A percentile compares a stretch with the other conserved stretches of the same genome.
These are phyloP conservation scores for Aspergillus ochraceoroseus DNA, from an alignment of 2,329 filamentous ascomycete genomes.

Conservation along the genomic window DNA sequence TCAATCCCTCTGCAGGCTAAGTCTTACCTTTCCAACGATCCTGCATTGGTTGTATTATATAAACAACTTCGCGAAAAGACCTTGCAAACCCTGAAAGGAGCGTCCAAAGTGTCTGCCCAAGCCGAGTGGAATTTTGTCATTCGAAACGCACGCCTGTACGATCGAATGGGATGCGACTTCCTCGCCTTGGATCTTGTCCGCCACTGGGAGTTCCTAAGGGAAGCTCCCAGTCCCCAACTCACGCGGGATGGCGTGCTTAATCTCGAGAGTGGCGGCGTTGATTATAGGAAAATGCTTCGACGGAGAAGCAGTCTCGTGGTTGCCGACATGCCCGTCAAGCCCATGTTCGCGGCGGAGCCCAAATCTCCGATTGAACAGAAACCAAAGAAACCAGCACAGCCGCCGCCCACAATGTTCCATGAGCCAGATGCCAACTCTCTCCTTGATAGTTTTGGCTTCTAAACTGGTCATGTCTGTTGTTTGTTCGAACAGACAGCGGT, in stretches of 20 bases:
- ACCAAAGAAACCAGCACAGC: slow-evolving; percentile 47
- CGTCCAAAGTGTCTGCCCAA: slow-evolving; percentile 69
- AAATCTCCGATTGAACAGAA: slow-evolving; percentile 31
- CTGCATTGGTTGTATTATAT: slow-evolving; percentile 81
- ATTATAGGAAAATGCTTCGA: slow-evolving; percentile 64
- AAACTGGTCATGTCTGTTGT: neutral
- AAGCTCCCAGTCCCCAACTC: slow-evolving; percentile 21
- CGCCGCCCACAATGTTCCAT: slow-evolving; percentile 72
- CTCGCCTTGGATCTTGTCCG: slow-evolving; percentile 72
- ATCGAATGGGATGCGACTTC: slow-evolving; percentile 88
- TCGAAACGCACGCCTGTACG: slow-evolving; percentile 77
- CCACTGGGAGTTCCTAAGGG: slow-evolving; percentile 49
- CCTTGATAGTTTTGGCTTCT: slow-evolving; percentile 92
- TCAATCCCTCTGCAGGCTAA: slow-evolving; percentile 59
- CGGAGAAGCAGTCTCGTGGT: slow-evolving; percentile 74
- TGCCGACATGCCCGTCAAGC: slow-evolving; percentile 54
- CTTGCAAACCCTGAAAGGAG: slow-evolving; percentile 77
- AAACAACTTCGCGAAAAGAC: slow-evolving; percentile 76
- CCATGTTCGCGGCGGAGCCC: slow-evolving; percentile 44
- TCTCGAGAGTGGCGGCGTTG: slow-evolving; percentile 39
- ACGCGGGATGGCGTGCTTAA: slow-evolving; percentile 37
- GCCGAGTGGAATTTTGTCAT: slow-evolving; percentile 86
- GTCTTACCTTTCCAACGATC: slow-evolving; percentile 83
- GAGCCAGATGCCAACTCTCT: slow-evolving; percentile 88
- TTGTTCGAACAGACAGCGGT: neutral